phyloP scores from a whole-genome alignment of 2,329 filamentous ascomycete species.

The Zasmidium citrigriseum region DNA sequence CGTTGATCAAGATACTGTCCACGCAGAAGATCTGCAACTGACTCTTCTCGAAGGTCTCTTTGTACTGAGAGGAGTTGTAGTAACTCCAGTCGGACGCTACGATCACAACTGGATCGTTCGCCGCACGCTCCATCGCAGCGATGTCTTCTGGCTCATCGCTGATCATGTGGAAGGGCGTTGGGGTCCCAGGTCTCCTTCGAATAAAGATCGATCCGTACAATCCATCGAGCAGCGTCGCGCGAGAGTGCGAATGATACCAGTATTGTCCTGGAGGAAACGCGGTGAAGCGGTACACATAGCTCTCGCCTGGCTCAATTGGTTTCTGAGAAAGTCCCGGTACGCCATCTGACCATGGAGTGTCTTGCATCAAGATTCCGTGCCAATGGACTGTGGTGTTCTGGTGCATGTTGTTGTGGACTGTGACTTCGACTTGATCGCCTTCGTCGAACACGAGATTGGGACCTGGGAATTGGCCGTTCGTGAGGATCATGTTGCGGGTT shows the following conservation, averaged over 20 bases:
- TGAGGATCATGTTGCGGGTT: slow-evolving; percentile 13
- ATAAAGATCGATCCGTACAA: slow-evolving; percentile 20
- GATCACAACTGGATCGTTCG: not conserved
- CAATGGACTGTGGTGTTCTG: slow-evolving; percentile 21
- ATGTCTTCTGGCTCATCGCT: not conserved
- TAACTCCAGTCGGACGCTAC: slow-evolving; percentile 14
- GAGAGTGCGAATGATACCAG: slow-evolving; percentile 21
- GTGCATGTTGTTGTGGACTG: slow-evolving; percentile 1
- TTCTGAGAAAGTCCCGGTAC: slow-evolving; percentile 22
- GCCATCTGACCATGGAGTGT: slow-evolving; percentile 26
- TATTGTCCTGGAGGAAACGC: slow-evolving; percentile 17
- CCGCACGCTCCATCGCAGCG: not conserved
- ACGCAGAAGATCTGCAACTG: slow-evolving; percentile 13
- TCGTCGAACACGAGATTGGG: slow-evolving; percentile 16
- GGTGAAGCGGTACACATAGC: slow-evolving; percentile 19
- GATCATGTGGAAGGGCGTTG: slow-evolving; percentile 10
- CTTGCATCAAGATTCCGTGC: slow-evolving; percentile 21
- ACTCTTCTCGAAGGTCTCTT: not conserved
- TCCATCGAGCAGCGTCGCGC: slow-evolving; percentile 17
- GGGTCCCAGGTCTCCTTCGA: slow-evolving; percentile 1
- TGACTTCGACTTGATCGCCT: slow-evolving; percentile 17
- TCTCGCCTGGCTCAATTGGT: slow-evolving; percentile 19
- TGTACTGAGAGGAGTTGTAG: slow-evolving; percentile 10
- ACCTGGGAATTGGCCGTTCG: slow-evolving; percentile 19
- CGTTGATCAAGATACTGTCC: slow-evolving; percentile 20